Evolutionary conservation across 2,329 filamentous ascomycete species (phyloP), one percentile per base, ranked within the genome.

Genomic region (Apiospora koreana): DNA sequence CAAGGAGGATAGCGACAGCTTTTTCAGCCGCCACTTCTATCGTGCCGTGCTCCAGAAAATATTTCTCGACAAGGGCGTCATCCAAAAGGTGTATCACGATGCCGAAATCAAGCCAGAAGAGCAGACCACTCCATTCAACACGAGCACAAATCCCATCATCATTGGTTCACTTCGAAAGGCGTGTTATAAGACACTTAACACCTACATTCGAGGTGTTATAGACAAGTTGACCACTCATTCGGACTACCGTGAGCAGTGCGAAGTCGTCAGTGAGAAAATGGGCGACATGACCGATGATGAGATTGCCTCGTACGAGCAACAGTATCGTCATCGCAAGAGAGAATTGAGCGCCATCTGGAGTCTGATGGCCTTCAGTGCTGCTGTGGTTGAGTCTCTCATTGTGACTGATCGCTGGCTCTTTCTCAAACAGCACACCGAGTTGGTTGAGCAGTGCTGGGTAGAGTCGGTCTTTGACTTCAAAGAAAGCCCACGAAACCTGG

Each of bases 11-110:
- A 97, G 93, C 79, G 92, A 94, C 68, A 86, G 85, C 9, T 99
- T 98, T 83, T 98, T 99, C 84, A 94, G 91, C 0, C 89, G 95
- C 0, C 96, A 99, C 80, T 97, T 96, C 81, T 99, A 92, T 84
- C 93, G 96, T 62, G 94, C 96, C 0, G 86, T 98, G 0, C 85
- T 98, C 28, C 96, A 99, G 80, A 92, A 92, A 71, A 92, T 99
- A n/a, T 94, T 98, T 73, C 86, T 98, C 0, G 96, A 99, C 78
- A 88, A 88, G 41, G 93, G 92, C 1, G 89, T 98, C 35, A 89
- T 98, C 9, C 86, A 86, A 1, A 90, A 90, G 72, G 79, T 90
- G 28, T 82, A 83, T 69, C 85, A 86, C 73, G 77, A 79, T 64
- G 73, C 71, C 35, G 76, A 74, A 21, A 68, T 35, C 31, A 62